Base-by-base conservation (phyloP, 73 alveolate species). In the Blepharisma stoltei region DNA sequence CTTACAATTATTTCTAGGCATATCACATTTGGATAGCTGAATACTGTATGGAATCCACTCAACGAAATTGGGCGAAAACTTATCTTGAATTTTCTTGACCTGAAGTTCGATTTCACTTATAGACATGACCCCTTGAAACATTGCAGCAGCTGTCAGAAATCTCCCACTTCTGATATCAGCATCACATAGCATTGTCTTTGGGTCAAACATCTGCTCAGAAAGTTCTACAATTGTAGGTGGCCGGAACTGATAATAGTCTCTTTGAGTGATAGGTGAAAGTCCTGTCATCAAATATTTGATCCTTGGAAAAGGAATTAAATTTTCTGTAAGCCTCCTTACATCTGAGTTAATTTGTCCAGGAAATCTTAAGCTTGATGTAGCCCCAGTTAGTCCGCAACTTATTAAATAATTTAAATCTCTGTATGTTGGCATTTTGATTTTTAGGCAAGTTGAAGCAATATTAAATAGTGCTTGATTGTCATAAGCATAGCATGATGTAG, bases 101-200 rank as follows among this genome's bases (percentile, higher is more conserved):
- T 90, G 92, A 52, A 87, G 92, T 78, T 94, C 98, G 53, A 88
- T 94, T 80, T 94, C 99, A 50, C 82, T 82, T 67, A 96, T 85
- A 23, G 86, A 78, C 9, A 78, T 52, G 65, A 75, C 48, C 9
- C 86, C 87, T 78, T 87, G 65, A 78, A 66, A 83, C 23, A 41
- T 48, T 55, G 55, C 66, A 14, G n/a, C n/a, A 20, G 23, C 66
- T 52, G 23, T 52, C 66, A 52, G 4, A 14, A 14, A 11, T 14
- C 23, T 20, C 66, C 23, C 66, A 52, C 66, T 14, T 14, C 23
- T 14, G 0, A 20, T 52, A 14, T 52, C 81, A 2, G 78, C 47
- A 18, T 71, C 86, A 14, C 90, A 77, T 87, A 83, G 48, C 85
- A 55, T 76, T 46, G 68, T 83, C 6, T 46, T n/a, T 47, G 81